phyloP scores from a whole-genome alignment of 2,329 filamentous ascomycete genomes.

The Orbilia ellipsospora region DNA sequence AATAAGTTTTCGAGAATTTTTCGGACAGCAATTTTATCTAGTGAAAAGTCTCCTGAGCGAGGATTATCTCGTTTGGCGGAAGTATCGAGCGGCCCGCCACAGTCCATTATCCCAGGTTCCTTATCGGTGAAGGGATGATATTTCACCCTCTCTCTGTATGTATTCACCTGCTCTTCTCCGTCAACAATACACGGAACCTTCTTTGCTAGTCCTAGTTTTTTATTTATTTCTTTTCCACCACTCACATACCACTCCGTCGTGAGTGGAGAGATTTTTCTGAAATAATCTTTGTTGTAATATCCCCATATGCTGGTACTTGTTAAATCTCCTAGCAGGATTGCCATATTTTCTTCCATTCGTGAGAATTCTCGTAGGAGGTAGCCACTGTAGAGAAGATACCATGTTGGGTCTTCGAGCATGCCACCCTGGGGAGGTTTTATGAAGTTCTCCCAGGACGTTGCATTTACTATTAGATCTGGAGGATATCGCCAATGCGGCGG shows the following conservation, averaged over 20 bases:
- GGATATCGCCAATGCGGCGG: neutral
- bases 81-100: constrained; percentile 26
- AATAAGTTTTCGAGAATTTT: neutral
- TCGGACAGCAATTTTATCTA: neutral
- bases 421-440: neutral
- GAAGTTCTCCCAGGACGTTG: constrained; percentile 1
- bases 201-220: neutral
- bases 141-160: constrained; percentile 13
- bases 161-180: neutral
- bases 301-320: constrained; percentile 12
- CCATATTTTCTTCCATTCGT: constrained; percentile 21
- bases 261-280: constrained; percentile 14
- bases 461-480: neutral
- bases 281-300: constrained; percentile 25
- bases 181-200: neutral
- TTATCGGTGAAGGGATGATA: constrained; percentile 5
- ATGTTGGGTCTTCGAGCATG: constrained; percentile 28
- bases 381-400: constrained; percentile 30
- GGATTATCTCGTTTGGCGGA: constrained; percentile 22
- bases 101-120: constrained; percentile 36
- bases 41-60: neutral
- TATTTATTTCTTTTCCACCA: neutral
- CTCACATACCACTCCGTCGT: constrained; percentile 36
- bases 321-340: neutral
- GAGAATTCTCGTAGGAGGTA: constrained; percentile 36